Evolutionary conservation across 495 filamentous ascomycete species (phyloP).

Genomic region (Articulospora tetracladia): DNA sequence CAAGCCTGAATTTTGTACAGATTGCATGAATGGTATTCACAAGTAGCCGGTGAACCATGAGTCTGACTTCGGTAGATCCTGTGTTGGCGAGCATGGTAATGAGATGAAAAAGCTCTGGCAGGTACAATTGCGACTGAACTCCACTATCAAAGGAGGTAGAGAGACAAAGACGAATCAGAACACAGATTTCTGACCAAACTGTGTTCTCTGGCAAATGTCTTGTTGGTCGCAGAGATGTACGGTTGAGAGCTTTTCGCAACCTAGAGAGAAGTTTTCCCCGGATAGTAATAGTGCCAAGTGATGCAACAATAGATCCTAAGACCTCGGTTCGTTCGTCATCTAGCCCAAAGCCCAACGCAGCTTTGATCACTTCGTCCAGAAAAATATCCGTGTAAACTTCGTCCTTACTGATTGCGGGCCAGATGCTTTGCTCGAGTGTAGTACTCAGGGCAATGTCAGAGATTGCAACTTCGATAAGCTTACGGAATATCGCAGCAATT

Average conservation of each 20-base stretch:
- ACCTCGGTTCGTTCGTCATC: constrained; percentile 55
- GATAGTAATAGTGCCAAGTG: constrained; percentile 57
- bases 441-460: constrained; percentile 51
- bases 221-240: constrained; percentile 58
- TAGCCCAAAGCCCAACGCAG: constrained; percentile 50
- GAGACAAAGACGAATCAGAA: constrained; percentile 58
- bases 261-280: constrained; percentile 57
- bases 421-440: constrained; percentile 55
- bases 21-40: constrained; percentile 63
- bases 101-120: constrained; percentile 64
- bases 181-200: constrained; percentile 61
- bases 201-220: constrained; percentile 57
- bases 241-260: constrained; percentile 58
- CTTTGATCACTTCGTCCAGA: constrained; percentile 58
- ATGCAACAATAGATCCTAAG: constrained; percentile 54
- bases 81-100: constrained; percentile 64
- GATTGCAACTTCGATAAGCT: constrained; percentile 57
- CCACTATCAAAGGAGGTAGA: constrained; percentile 62
- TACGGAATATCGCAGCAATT: constrained; percentile 55
- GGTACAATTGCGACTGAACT: constrained; percentile 57
- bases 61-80: constrained; percentile 48
- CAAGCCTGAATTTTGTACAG: constrained; percentile 55
- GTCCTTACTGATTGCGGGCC: constrained; percentile 58
- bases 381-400: constrained; percentile 59
- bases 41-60: constrained; percentile 54